phyloP scores from a whole-genome alignment of 768 basidiomycete species.

The Termitomyces eurrhizus region DNA sequence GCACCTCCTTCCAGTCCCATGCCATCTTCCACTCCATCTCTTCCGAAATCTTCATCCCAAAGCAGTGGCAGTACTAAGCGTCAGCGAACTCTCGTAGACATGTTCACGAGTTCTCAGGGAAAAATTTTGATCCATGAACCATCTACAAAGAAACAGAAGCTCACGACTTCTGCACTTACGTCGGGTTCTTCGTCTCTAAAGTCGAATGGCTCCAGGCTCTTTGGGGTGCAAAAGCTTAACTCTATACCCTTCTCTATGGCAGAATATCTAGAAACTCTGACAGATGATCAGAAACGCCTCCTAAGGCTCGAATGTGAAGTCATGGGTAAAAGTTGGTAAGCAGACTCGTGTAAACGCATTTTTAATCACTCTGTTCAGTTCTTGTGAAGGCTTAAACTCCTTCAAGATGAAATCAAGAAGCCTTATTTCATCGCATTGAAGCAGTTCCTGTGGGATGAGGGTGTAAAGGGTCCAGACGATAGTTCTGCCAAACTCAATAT shows the following conservation, averaged over 20 bases:
- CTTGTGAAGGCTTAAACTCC: slow-evolving; percentile 58
- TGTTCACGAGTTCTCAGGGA: slow-evolving; percentile 40
- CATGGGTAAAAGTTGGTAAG: slow-evolving; percentile 73
- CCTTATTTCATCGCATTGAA: slow-evolving; percentile 76
- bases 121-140: slow-evolving; percentile 23
- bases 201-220: slow-evolving; percentile 8
- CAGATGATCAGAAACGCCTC: slow-evolving; percentile 53
- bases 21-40: neutral
- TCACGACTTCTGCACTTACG: slow-evolving; percentile 21
- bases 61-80: slow-evolving; percentile 33
- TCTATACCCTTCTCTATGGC: slow-evolving; percentile 65
- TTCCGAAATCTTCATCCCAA: slow-evolving; percentile 6
- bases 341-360: neutral
- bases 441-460: slow-evolving; percentile 62
- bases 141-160: slow-evolving; percentile 46
- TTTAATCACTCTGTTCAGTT: neutral
- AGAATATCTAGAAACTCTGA: slow-evolving; percentile 47
- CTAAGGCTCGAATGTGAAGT: slow-evolving; percentile 66
- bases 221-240: slow-evolving; percentile 41
- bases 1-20: slow-evolving; percentile 5
- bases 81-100: slow-evolving; percentile 63
- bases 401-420: slow-evolving; percentile 72
- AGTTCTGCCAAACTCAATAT: slow-evolving; percentile 47
- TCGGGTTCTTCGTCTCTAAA: slow-evolving; percentile 18
- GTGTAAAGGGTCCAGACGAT: slow-evolving; percentile 51